phyloP scores from a whole-genome alignment of 805 yeast genomes.

The Kluyveromyces wickerhamii region DNA sequence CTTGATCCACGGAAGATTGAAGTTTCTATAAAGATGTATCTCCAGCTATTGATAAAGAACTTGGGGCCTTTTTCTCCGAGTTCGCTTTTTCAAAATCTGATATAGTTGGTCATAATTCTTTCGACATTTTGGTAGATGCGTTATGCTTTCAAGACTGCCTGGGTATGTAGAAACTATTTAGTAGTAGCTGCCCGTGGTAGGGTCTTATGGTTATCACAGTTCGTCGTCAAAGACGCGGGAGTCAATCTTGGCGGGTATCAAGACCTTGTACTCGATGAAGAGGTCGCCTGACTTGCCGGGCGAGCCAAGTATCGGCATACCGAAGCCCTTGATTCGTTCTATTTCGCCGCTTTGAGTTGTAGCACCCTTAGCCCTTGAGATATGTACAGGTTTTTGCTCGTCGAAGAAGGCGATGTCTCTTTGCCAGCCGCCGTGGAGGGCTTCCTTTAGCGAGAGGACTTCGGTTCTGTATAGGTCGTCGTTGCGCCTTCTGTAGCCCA shows the following conservation, averaged over 20 bases:
- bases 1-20: constrained; percentile 25
- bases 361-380: constrained; percentile 45
- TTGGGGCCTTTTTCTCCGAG: constrained; percentile 27
- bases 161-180: constrained; percentile 4
- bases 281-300: constrained; percentile 46
- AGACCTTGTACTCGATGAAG: constrained; percentile 40
- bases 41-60: constrained; percentile 31
- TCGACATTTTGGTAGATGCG: constrained; percentile 26
- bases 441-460: constrained; percentile 61
- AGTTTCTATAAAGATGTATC: constrained; percentile 28
- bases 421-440: constrained; percentile 73
- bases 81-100: constrained; percentile 22
- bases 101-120: constrained; percentile 32
- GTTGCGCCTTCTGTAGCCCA: constrained; percentile 84
- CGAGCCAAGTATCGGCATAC: constrained; percentile 67
- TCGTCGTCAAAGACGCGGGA: constrained; percentile 7
- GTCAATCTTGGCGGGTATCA: constrained; percentile 31
- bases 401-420: constrained; percentile 63
- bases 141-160: too few species aligned
- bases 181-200: too few species aligned
- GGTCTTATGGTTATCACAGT: too few species aligned
- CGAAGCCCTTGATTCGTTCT: constrained; percentile 64
- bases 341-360: constrained; percentile 58
- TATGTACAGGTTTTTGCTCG: constrained; percentile 37
- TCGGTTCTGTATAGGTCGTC: constrained; percentile 74